Evolutionary conservation across 2,329 filamentous ascomycete species (phyloP).

Genomic region (Cladobotryum protrusum): DNA sequence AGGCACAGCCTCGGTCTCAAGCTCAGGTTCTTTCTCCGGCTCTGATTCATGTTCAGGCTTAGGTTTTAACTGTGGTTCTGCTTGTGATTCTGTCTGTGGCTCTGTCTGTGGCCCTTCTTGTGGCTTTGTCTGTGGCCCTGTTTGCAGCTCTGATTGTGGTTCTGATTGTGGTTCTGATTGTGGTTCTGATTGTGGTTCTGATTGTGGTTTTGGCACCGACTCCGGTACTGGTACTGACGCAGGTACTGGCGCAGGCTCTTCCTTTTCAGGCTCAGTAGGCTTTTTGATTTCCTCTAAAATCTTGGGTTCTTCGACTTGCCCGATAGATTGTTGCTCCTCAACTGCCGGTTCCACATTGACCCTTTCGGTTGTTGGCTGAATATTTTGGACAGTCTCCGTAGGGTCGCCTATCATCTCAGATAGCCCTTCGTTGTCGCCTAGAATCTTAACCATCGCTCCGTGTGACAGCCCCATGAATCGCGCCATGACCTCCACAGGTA

Average conservation of each 20-base stretch:
- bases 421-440: conserved; percentile 39
- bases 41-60: not conserved
- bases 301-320: not conserved
- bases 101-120: too few relatives aligned
- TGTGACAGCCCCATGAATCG: conserved; percentile 44
- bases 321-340: not conserved
- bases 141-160: too few relatives aligned
- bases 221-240: not conserved
- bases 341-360: not conserved
- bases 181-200: not conserved
- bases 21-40: too few relatives aligned
- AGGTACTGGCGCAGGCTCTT: not conserved
- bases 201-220: not conserved
- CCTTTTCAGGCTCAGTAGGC: not conserved
- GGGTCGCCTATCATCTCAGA: conserved; percentile 36
- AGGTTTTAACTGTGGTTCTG: not conserved
- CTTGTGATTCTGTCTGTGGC: not conserved
- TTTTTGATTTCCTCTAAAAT: not conserved
- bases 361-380: not conserved
- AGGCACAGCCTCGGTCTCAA: too few relatives aligned
- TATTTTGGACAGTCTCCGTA: not conserved
- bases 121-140: too few relatives aligned
- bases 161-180: not conserved
- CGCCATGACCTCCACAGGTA: conserved; percentile 35
- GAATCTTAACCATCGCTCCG: conserved; percentile 42